phyloP scores from a whole-genome alignment of 352 stramenopile species.

The Pythium folliculosum region DNA sequence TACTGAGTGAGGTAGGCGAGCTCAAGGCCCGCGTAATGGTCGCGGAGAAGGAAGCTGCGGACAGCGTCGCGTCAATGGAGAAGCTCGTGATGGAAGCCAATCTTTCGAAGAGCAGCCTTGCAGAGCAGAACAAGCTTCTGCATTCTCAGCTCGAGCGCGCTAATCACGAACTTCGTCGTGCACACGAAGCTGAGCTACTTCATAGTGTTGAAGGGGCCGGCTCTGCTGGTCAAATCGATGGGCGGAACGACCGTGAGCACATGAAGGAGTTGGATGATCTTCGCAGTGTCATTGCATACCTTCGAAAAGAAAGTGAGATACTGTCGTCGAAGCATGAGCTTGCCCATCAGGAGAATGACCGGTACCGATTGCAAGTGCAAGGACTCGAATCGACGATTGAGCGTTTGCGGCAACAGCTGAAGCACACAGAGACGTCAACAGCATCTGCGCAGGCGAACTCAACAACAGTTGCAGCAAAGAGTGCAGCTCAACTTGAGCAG shows the following conservation, averaged over 20 bases:
- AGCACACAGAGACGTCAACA: constrained; percentile 32
- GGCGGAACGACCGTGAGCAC: constrained; percentile 20
- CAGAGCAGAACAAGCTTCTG: constrained; percentile 73
- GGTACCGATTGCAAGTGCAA: constrained; percentile 53
- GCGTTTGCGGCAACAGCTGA: constrained; percentile 63
- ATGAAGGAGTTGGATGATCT: constrained; percentile 71
- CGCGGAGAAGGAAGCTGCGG: constrained; percentile 40
- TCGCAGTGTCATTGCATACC: constrained; percentile 67
- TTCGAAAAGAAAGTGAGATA: constrained; percentile 73
- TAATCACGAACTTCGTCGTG: constrained; percentile 52
- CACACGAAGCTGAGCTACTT: constrained; percentile 59
- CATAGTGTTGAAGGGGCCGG: constrained; percentile 12
- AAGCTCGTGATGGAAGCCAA: constrained; percentile 51
- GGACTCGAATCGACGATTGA: constrained; percentile 59
- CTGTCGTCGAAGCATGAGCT: constrained; percentile 70
- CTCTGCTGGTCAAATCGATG: neutral
- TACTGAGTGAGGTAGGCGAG: constrained; percentile 38
- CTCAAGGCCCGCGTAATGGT: constrained; percentile 38
- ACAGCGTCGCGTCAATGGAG: constrained; percentile 44
- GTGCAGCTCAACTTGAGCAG: constrained; percentile 67
- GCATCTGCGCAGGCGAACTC: neutral
- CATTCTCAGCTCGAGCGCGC: constrained; percentile 72
- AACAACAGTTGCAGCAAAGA: constrained; percentile 39
- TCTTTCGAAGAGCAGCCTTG: constrained; percentile 49
- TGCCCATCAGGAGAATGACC: constrained; percentile 65